phyloP scores from a whole-genome alignment of 768 basidiomycete species.

The Glaciozyma antarctica region DNA sequence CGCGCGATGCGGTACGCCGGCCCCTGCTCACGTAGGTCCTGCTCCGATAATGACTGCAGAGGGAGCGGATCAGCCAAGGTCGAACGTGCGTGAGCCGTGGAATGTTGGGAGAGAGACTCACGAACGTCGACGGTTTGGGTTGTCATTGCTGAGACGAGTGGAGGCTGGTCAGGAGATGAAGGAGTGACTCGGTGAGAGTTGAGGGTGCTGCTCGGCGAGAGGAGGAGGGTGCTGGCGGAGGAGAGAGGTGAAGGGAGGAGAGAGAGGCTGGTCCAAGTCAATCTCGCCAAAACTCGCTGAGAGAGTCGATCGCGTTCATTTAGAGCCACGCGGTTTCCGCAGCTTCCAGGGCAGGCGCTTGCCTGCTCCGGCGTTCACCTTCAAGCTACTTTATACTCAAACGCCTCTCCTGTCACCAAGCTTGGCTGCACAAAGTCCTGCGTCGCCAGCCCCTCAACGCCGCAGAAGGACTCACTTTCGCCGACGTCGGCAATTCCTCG shows the following conservation, averaged over 20 bases:
- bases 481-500: no score
- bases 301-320: no score
- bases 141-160: not conserved
- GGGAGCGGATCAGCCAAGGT: not conserved
- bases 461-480: no score
- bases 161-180: not conserved
- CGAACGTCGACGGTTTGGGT: slow-evolving; percentile 4
- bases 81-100: not conserved
- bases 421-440: no score
- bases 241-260: not conserved
- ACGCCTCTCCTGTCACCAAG: no score
- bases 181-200: not conserved
- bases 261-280: not conserved
- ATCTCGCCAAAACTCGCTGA: no score
- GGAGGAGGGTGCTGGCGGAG: not conserved
- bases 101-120: not conserved
- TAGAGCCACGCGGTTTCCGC: no score
- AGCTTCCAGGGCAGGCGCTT: no score
- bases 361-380: no score
- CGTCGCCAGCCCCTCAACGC: no score
- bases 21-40: slow-evolving; percentile 1
- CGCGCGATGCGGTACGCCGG: not conserved
- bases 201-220: not conserved
- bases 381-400: no score
- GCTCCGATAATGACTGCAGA: slow-evolving; percentile 1